phyloP scores from a whole-genome alignment of 768 basidiomycete genomes.

The Collybia nuda region DNA sequence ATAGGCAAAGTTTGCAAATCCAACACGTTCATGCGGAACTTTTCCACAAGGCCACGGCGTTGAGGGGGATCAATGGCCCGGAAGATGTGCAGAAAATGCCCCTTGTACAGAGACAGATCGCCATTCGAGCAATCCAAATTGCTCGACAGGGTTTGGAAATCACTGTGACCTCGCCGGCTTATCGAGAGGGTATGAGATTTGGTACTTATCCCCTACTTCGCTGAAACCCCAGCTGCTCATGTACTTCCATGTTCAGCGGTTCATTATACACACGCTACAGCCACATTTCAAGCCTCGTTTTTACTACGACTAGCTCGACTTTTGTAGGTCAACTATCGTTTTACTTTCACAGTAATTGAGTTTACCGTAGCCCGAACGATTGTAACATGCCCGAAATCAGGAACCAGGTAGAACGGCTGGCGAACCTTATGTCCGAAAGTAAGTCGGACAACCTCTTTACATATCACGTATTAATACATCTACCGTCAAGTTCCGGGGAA shows the following conservation, averaged over 20 bases:
- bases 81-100: constrained; percentile 89
- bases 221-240: not conserved
- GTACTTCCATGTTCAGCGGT: constrained; percentile 53
- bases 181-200: constrained; percentile 91
- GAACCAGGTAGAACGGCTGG: constrained; percentile 75
- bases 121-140: constrained; percentile 79
- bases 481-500: constrained; percentile 81
- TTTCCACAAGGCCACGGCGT: constrained; percentile 81
- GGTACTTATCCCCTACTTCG: constrained; percentile 42
- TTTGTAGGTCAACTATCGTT: constrained; percentile 55
- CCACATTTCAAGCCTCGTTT: constrained; percentile 92
- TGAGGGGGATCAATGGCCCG: constrained; percentile 80
- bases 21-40: constrained; percentile 86
- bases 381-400: constrained; percentile 76
- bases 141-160: constrained; percentile 82
- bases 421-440: constrained; percentile 79
- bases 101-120: constrained; percentile 71
- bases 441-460: constrained; percentile 21
- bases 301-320: constrained; percentile 82
- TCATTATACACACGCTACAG: constrained; percentile 90
- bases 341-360: constrained; percentile 2
- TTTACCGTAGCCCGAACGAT: constrained; percentile 68
- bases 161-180: constrained; percentile 79
- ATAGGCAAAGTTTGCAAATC: constrained; percentile 83
- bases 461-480: constrained; percentile 1